Conservation (phyloP, 1,284 basidiomycete species). For the Cryptococcus sp. region DNA sequence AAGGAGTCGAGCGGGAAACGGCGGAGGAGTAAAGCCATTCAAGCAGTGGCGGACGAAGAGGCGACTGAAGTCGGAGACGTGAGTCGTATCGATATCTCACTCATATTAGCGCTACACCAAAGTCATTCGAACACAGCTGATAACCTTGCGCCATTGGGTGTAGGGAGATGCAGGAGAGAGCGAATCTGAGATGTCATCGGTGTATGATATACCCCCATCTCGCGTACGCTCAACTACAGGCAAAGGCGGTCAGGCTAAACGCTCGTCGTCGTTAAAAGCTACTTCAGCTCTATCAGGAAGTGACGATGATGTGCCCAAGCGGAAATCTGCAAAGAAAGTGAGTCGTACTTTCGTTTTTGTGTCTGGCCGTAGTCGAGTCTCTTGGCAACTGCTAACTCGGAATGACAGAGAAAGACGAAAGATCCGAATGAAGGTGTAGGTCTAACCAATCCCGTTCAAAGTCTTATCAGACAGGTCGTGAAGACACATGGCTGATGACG, state of each 20-base stretch:
- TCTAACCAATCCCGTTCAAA: background rate
- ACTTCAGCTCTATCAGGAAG: too few relatives aligned
- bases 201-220: conserved; percentile 23
- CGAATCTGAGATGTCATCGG: conserved; percentile 31
- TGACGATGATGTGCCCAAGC: background rate
- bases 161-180: background rate
- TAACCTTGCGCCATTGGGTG: too few relatives aligned
- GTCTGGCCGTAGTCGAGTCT: too few relatives aligned
- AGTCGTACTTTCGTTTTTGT: too few relatives aligned
- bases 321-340: background rate
- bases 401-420: conserved; percentile 12
- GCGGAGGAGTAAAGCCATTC: too few relatives aligned
- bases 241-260: too few relatives aligned
- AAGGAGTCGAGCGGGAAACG: too few relatives aligned
- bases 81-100: background rate
- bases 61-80: background rate
- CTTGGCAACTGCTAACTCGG: background rate
- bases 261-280: too few relatives aligned
- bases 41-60: background rate
- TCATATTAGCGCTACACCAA: too few relatives aligned
- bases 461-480: background rate
- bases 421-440: conserved; percentile 41
- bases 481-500: background rate
- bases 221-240: too few relatives aligned
- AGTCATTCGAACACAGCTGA: background rate